A percentile compares a stretch with the other conserved stretches of the same genome.
Evolutionary conservation across 805 yeast genomes (phyloP).

Genomic region (Komagataella pastoris): DNA sequence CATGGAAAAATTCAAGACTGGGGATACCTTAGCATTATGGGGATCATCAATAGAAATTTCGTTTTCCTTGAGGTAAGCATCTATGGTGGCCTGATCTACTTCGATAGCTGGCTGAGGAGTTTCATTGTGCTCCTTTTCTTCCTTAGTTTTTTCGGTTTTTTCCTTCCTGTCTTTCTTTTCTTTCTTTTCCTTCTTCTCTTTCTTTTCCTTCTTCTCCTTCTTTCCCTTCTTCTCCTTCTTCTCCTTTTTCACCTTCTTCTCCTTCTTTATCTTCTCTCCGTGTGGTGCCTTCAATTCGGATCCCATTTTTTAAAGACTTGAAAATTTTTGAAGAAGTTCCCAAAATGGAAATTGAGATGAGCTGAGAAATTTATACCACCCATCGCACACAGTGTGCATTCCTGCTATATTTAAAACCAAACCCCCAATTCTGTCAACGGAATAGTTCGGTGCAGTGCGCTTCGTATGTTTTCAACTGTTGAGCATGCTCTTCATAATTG

Average conservation of each 20-base stretch:
- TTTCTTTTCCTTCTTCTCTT: slow-evolving; percentile 24
- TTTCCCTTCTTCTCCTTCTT: slow-evolving; percentile 16
- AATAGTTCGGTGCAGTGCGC: not conserved
- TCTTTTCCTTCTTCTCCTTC: slow-evolving; percentile 21
- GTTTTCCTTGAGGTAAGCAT: slow-evolving; percentile 50
- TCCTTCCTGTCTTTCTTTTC: slow-evolving; percentile 13
- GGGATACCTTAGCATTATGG: slow-evolving; percentile 35
- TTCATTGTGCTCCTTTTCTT: slow-evolving; percentile 1
- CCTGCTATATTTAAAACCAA: not conserved
- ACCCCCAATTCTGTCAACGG: not conserved
- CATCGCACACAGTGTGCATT: not conserved
- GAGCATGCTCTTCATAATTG: not conserved
- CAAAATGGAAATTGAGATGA: not conserved
- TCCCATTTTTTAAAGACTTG: not conserved
- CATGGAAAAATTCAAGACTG: slow-evolving; percentile 55
- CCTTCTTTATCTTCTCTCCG: slow-evolving; percentile 7
- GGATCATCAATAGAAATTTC: slow-evolving; percentile 76
- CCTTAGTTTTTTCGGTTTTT: slow-evolving; percentile 4
- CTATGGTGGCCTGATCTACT: slow-evolving; percentile 40
- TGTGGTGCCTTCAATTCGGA: not conserved
- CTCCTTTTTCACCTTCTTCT: slow-evolving; percentile 14
- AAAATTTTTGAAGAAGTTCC: not conserved
- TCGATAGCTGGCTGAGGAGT: slow-evolving; percentile 5
- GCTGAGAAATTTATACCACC: not conserved
- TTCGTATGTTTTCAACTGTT: not conserved